Conservation (phyloP, 306 rosid species). For the Hippophae tibetana region DNA sequence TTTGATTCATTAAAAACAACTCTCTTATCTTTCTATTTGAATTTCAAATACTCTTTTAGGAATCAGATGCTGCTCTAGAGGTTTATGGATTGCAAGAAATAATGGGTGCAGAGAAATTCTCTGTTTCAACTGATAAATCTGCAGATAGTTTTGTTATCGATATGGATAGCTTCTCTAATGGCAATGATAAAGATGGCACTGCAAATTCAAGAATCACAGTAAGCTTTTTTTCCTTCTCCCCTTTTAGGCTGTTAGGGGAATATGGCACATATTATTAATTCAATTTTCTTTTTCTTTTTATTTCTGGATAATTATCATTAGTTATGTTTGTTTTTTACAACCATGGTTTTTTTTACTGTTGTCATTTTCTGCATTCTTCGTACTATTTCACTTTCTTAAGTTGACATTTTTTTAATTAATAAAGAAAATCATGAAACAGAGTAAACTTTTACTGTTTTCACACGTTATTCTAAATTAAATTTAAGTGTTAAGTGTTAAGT, state of each 20-base stretch:
- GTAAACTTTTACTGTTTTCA: not conserved
- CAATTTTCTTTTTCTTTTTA: not conserved
- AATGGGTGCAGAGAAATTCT: slow-evolving; percentile 44
- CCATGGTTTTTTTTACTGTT: not conserved
- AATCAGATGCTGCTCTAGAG: slow-evolving; percentile 15
- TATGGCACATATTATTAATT: not conserved
- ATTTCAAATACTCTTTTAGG: slow-evolving; percentile 17
- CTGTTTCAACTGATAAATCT: slow-evolving; percentile 39
- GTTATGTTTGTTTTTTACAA: too few relatives aligned
- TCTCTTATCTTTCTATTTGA: not conserved
- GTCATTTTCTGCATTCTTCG: not conserved
- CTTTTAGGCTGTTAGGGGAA: not conserved
- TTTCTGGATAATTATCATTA: not conserved
- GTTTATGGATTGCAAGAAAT: slow-evolving; percentile 34
- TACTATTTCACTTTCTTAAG: too few relatives aligned
- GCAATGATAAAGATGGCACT: slow-evolving; percentile 30
- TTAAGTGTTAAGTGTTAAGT: too few relatives aligned
- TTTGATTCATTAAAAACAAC: not conserved
- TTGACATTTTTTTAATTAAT: not conserved
- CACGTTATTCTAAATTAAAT: not conserved
- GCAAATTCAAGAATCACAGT: slow-evolving; percentile 62
- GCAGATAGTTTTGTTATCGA: slow-evolving; percentile 74
- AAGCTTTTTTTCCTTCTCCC: not conserved
- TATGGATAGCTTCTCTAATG: slow-evolving; percentile 54
- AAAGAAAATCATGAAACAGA: not conserved